Percentiles rank a stretch among this genome's conserved stretches.
phyloP scores from a whole-genome alignment of 257 asterid species.

The Dorcoceras hygrometricum region DNA sequence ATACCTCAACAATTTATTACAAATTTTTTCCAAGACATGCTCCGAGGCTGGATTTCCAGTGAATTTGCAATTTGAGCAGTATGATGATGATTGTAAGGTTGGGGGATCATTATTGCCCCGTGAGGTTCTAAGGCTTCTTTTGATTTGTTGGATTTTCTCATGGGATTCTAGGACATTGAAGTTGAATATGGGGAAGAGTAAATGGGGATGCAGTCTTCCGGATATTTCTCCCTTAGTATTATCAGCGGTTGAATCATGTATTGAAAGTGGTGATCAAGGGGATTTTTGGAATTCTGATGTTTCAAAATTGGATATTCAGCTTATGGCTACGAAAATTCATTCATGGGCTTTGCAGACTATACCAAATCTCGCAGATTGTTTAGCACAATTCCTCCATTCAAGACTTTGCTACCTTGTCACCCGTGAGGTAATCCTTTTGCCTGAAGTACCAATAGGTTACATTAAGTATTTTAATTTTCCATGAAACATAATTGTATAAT shows the following conservation, averaged over 20 bases:
- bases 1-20: conserved; percentile 49
- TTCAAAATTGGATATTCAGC: conserved; percentile 47
- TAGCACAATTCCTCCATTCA: conserved; percentile 60
- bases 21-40: conserved; percentile 43
- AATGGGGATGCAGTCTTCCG: conserved; percentile 46
- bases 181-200: conserved; percentile 23
- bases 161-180: conserved; percentile 58
- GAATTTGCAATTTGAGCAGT: conserved; percentile 52
- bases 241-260: conserved; percentile 60
- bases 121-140: conserved; percentile 54
- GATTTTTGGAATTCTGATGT: conserved; percentile 52
- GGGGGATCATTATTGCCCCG: conserved; percentile 52
- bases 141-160: conserved; percentile 63
- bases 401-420: conserved; percentile 48
- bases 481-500: not conserved
- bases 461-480: not conserved
- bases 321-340: conserved; percentile 60
- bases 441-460: not conserved
- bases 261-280: conserved; percentile 38
- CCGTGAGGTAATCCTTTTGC: conserved; percentile 43
- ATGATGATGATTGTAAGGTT: conserved; percentile 62
- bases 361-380: conserved; percentile 77
- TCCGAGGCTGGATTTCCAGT: conserved; percentile 67
- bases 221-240: conserved; percentile 68
- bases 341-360: conserved; percentile 72